Conservation (phyloP, 208 protist genomes). For the Wallacemonas sp. region DNA sequence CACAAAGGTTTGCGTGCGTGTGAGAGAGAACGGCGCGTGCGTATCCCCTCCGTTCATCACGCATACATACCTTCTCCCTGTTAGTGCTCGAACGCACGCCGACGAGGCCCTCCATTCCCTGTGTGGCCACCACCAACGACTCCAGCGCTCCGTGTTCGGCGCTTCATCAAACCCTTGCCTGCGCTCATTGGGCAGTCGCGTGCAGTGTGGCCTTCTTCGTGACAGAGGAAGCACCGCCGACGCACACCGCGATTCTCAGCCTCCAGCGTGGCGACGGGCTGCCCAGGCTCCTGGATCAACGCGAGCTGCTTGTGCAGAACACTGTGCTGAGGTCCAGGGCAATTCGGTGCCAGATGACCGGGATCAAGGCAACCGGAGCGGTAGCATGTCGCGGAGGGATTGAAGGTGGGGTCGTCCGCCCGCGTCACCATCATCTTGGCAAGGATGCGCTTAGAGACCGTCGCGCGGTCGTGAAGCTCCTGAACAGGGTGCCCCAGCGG, state of each 20-base stretch:
- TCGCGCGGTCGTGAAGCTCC: conserved; percentile 71
- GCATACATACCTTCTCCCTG: too few relatives aligned
- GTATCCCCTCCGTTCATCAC: too few relatives aligned
- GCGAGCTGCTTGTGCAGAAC: conserved; percentile 55
- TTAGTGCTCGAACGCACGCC: not conserved
- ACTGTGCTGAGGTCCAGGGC: conserved; percentile 71
- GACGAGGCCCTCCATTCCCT: not conserved
- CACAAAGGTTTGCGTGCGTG: too few relatives aligned
- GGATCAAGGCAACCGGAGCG: conserved; percentile 78
- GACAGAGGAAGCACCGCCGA: conserved; percentile 76
- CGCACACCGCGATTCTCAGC: conserved; percentile 33
- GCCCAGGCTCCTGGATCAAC: conserved; percentile 71
- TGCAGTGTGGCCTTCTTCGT: conserved; percentile 72
- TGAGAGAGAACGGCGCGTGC: too few relatives aligned
- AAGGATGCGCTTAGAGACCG: conserved; percentile 62
- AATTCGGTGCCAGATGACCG: conserved; percentile 80
- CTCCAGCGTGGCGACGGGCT: conserved; percentile 47
- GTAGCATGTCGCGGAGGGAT: conserved; percentile 77
- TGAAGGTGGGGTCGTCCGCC: conserved; percentile 67
- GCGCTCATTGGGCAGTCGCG: conserved; percentile 77
- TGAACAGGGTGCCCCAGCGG: conserved; percentile 91
- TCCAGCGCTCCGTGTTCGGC: conserved; percentile 20
- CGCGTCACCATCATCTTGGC: conserved; percentile 69
- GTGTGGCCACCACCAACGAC: conserved; percentile 4
- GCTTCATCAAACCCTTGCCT: conserved; percentile 15